A percentile compares a stretch with the other conserved stretches of the same genome.
Evolutionary conservation across 2,329 filamentous ascomycete species (phyloP).

Genomic region (Fusarium buxicola): DNA sequence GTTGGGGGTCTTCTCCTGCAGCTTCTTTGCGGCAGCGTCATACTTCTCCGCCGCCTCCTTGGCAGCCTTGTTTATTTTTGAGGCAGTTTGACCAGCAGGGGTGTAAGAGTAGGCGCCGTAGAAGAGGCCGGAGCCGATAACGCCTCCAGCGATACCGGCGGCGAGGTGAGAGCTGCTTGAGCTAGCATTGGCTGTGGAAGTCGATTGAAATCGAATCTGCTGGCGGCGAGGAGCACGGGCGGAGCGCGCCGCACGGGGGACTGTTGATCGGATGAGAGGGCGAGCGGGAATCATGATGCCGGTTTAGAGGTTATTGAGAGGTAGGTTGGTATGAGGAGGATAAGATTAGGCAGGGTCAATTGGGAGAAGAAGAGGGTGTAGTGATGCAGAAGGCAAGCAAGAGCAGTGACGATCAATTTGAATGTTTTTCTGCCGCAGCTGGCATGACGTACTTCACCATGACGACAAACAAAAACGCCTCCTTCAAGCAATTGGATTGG

Average conservation of each 20-base stretch:
- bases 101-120: constrained; percentile 59
- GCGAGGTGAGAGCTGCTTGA: constrained; percentile 51
- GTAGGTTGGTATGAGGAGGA: background rate
- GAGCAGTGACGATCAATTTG: background rate
- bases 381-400: background rate
- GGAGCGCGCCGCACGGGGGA: constrained; percentile 46
- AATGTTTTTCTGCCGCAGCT: constrained; percentile 15
- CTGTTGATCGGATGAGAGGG: constrained; percentile 44
- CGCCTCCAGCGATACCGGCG: constrained; percentile 58
- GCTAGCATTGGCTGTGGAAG: constrained; percentile 44
- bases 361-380: background rate
- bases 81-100: constrained; percentile 55
- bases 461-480: constrained; percentile 34
- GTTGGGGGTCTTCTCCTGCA: constrained; percentile 72
- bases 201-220: constrained; percentile 57
- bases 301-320: background rate
- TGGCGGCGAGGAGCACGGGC: constrained; percentile 43
- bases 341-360: background rate
- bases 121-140: constrained; percentile 56
- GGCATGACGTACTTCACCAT: constrained; percentile 38
- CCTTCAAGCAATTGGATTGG: background rate
- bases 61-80: constrained; percentile 59
- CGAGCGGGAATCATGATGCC: constrained; percentile 49
- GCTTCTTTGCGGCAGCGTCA: constrained; percentile 67
- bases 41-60: constrained; percentile 71